Evolutionary conservation across 768 basidiomycete species (phyloP).

Genomic region (Leccinum fibrillosum): DNA sequence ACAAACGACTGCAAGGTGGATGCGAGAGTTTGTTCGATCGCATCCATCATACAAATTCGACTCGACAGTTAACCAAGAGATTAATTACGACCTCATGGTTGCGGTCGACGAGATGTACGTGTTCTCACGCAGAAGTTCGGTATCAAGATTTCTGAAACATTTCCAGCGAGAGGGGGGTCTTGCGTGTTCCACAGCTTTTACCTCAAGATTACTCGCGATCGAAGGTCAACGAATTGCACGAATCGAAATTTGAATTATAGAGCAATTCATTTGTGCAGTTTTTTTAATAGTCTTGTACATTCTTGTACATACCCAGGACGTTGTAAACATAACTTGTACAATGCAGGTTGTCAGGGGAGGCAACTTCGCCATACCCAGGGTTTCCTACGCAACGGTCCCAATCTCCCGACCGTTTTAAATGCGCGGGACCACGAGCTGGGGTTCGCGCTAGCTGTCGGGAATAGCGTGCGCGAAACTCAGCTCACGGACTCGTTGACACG

Average conservation of each 20-base stretch:
- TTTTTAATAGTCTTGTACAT: background rate
- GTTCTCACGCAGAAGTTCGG: background rate
- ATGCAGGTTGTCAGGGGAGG: background rate
- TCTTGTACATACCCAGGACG: background rate
- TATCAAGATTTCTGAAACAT: conserved; percentile 1
- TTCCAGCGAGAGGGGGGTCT: conserved; percentile 63
- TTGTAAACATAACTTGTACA: background rate
- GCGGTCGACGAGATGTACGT: conserved; percentile 91
- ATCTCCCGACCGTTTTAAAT: background rate
- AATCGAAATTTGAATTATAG: conserved; percentile 27
- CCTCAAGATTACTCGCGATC: conserved; percentile 53
- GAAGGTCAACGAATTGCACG: conserved; percentile 22
- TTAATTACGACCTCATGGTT: conserved; percentile 90
- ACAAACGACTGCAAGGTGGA: conserved; percentile 88
- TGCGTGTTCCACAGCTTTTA: conserved; percentile 57
- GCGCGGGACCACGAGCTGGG: background rate
- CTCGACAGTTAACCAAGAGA: conserved; percentile 86
- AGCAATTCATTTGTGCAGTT: background rate
- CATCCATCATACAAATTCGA: conserved; percentile 93
- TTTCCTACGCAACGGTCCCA: background rate
- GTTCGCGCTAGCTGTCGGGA: too few relatives aligned
- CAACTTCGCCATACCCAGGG: background rate
- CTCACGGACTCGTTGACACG: background rate
- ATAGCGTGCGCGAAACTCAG: background rate
- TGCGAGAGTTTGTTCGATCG: conserved; percentile 83